Evolutionary conservation across 2,329 filamentous ascomycete species (phyloP).

Genomic region (Colletotrichum spinosum): DNA sequence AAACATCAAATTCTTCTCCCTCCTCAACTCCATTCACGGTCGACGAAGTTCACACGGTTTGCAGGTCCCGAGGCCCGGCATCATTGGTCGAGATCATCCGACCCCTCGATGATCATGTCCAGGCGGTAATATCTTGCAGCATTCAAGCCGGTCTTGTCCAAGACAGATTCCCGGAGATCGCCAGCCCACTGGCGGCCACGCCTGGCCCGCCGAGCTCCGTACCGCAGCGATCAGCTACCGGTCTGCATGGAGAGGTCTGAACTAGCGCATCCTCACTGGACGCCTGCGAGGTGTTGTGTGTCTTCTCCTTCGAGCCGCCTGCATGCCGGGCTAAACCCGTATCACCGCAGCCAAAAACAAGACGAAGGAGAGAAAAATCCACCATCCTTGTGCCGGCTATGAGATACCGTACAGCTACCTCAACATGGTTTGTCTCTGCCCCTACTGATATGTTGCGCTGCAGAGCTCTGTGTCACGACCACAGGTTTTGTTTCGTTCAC

Average conservation of each 20-base stretch:
- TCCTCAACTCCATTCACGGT: constrained; percentile 9
- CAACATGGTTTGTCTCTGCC: constrained; percentile 26
- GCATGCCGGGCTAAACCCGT: constrained; percentile 36
- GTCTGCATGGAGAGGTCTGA: constrained; percentile 10
- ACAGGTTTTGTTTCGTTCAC: constrained; percentile 28
- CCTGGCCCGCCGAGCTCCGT: constrained; percentile 21
- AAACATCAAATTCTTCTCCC: constrained; percentile 1
- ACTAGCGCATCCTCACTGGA: constrained; percentile 16
- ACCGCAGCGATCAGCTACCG: constrained; percentile 34
- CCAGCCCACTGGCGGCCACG: constrained; percentile 16
- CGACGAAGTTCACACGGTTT: constrained; percentile 2
- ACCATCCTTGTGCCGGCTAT: constrained; percentile 28
- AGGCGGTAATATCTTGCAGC: constrained; percentile 22
- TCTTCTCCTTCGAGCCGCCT: constrained; percentile 32
- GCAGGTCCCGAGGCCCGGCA: constrained; percentile 20
- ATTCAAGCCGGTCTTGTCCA: constrained; percentile 19
- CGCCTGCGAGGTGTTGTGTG: constrained; percentile 23
- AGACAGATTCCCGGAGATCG: constrained; percentile 32
- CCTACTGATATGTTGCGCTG: constrained; percentile 22
- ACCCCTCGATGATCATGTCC: constrained; percentile 31
- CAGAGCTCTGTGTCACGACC: constrained; percentile 33
- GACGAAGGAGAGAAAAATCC: too few species aligned
- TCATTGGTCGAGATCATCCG: constrained; percentile 21
- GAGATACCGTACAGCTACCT: constrained; percentile 10
- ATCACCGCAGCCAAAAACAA: constrained; percentile 18